These are phyloP conservation scores for Astrothelium subdiscretum DNA, from an alignment of 495 filamentous ascomycete genomes.

Conservation along the genomic window DNA sequence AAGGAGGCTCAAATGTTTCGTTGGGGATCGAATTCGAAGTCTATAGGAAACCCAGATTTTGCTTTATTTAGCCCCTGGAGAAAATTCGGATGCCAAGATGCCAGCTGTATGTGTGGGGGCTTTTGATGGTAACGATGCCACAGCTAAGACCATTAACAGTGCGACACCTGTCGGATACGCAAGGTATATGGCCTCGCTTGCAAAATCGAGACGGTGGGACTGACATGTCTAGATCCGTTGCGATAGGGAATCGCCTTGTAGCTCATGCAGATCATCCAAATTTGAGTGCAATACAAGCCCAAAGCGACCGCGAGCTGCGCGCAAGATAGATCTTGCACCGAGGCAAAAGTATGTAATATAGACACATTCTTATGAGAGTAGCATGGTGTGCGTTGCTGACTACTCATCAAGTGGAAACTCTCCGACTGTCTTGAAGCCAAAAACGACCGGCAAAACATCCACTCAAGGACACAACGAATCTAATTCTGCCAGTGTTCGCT, in stretches of 20 bases:
- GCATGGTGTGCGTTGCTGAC: not conserved
- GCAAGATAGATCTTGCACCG: not conserved
- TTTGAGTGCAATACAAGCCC: not conserved
- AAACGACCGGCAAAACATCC: not conserved
- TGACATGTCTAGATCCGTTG: not conserved
- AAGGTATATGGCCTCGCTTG: not conserved
- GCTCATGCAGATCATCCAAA: not conserved
- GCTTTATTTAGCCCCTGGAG: not conserved
- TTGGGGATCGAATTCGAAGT: too few species aligned
- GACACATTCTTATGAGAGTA: not conserved
- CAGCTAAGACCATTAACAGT: not conserved
- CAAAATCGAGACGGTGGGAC: not conserved
- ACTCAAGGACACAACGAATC: not conserved
- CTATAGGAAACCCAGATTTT: not conserved
- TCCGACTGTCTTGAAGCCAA: not conserved
- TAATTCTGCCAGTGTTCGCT: not conserved
- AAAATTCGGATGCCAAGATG: not conserved
- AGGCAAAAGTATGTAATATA: not conserved
- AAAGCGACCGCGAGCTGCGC: not conserved
- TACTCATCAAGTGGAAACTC: not conserved
- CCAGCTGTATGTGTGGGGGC: constrained; percentile 1
- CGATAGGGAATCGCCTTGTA: constrained; percentile 1
- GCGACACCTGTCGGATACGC: constrained; percentile 1
- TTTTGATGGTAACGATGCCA: not conserved
- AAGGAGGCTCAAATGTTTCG: not conserved